These are phyloP conservation scores for Penicillium paxilli DNA, from an alignment of 495 filamentous ascomycete genomes.

Conservation along the genomic window DNA sequence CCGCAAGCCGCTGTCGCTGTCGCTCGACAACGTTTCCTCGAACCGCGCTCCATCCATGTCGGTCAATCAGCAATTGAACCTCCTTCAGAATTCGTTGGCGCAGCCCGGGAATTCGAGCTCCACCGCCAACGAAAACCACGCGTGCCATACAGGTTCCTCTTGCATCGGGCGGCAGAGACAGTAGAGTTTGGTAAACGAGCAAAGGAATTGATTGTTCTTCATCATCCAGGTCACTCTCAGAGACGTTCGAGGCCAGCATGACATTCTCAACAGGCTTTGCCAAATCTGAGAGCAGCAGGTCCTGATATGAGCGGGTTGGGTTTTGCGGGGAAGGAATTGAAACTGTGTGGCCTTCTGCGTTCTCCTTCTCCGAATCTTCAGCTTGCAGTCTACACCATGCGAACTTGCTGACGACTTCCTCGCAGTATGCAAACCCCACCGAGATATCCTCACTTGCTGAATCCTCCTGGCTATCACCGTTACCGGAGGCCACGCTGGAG, in stretches of 20 bases:
- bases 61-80: constrained; percentile 59
- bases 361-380: not conserved
- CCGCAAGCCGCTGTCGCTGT: constrained; percentile 51
- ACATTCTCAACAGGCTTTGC: constrained; percentile 72
- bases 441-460: constrained; percentile 28
- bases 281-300: constrained; percentile 66
- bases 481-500: constrained; percentile 29
- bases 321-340: constrained; percentile 47
- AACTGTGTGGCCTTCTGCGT: constrained; percentile 14
- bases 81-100: constrained; percentile 79
- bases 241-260: constrained; percentile 61
- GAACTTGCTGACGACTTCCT: constrained; percentile 71
- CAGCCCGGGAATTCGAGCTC: constrained; percentile 76
- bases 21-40: constrained; percentile 61
- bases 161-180: constrained; percentile 76
- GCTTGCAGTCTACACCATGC: constrained; percentile 66
- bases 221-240: constrained; percentile 69
- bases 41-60: constrained; percentile 76
- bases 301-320: constrained; percentile 36
- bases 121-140: constrained; percentile 84
- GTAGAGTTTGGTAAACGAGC: constrained; percentile 74
- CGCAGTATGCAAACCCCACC: constrained; percentile 71
- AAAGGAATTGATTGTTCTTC: constrained; percentile 75
- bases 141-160: constrained; percentile 85
- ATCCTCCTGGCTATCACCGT: constrained; percentile 9